Evolutionary conservation across 345 rosid species (phyloP).

Genomic region (Corymbia maculata): DNA sequence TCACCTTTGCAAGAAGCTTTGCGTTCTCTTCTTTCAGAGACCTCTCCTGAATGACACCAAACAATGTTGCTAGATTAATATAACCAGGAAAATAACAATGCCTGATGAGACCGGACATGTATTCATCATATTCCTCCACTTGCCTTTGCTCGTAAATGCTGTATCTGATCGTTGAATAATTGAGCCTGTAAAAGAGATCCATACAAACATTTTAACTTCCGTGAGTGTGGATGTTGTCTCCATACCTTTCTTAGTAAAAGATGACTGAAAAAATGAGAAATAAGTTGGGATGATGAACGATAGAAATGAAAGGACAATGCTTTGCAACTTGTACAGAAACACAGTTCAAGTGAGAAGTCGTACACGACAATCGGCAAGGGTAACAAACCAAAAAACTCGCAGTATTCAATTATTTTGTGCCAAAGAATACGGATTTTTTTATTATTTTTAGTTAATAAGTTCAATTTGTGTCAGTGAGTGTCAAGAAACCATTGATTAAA

Average conservation of each 20-base stretch:
- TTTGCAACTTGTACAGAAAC: not conserved
- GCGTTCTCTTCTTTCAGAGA: conserved; percentile 34
- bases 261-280: not conserved
- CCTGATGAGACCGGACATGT: not conserved
- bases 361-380: not conserved
- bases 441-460: too few relatives aligned
- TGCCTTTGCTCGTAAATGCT: conserved; percentile 39
- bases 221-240: not conserved
- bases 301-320: not conserved
- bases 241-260: not conserved
- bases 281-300: not conserved
- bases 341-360: not conserved
- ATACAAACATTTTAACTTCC: not conserved
- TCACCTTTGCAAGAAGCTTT: conserved; percentile 27
- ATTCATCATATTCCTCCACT: not conserved
- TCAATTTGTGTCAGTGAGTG: too few relatives aligned
- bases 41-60: conserved; percentile 29
- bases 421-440: not conserved
- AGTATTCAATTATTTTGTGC: not conserved
- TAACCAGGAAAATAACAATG: not conserved
- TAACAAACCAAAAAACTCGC: not conserved
- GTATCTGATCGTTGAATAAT: conserved; percentile 27
- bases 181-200: conserved; percentile 17
- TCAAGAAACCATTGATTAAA: too few relatives aligned
- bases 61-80: not conserved